Conservation (phyloP, 495 filamentous ascomycete species). For the Clavariopsis aquatica region DNA sequence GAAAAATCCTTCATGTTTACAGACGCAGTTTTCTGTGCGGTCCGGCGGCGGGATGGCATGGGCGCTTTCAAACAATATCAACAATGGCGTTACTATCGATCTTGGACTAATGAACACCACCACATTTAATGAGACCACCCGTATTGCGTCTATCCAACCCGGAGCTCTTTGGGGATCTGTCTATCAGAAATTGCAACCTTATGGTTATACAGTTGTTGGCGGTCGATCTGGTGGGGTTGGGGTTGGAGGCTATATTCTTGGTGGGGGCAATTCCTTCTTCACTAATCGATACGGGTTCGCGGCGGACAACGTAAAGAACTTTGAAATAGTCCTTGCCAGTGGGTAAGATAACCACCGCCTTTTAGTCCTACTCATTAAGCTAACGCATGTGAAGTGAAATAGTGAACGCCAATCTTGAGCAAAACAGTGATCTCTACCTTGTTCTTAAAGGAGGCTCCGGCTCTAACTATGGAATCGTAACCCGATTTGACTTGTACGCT, state of each 20-base stretch:
- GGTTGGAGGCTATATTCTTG: slow-evolving; percentile 46
- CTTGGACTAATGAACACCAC: slow-evolving; percentile 35
- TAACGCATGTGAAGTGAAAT: neutral
- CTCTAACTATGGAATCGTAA: slow-evolving; percentile 29
- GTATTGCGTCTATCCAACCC: neutral
- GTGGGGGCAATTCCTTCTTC: slow-evolving; percentile 15
- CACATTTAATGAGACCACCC: neutral
- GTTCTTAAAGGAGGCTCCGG: slow-evolving; percentile 26
- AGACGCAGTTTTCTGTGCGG: slow-evolving; percentile 41
- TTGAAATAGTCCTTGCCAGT: slow-evolving; percentile 60
- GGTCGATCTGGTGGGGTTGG: slow-evolving; percentile 46
- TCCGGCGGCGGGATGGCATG: slow-evolving; percentile 43
- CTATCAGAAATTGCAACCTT: slow-evolving; percentile 10
- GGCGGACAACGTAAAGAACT: slow-evolving; percentile 46
- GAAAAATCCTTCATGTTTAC: too few relatives aligned
- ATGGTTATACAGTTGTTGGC: slow-evolving; percentile 15
- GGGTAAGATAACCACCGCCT: slow-evolving; percentile 54
- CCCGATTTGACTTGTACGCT: slow-evolving; percentile 20
- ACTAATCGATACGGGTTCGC: slow-evolving; percentile 55
- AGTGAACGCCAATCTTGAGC: too few relatives aligned
- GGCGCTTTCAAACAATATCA: slow-evolving; percentile 41
- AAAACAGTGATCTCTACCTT: slow-evolving; percentile 7
- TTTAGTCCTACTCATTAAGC: neutral
- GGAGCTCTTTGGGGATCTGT: slow-evolving; percentile 28
- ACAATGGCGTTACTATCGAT: slow-evolving; percentile 43